Evolutionary conservation across 192 early-diverging fungal genomes (phyloP).

Genomic region (Phycomyces blakesleeanus): DNA sequence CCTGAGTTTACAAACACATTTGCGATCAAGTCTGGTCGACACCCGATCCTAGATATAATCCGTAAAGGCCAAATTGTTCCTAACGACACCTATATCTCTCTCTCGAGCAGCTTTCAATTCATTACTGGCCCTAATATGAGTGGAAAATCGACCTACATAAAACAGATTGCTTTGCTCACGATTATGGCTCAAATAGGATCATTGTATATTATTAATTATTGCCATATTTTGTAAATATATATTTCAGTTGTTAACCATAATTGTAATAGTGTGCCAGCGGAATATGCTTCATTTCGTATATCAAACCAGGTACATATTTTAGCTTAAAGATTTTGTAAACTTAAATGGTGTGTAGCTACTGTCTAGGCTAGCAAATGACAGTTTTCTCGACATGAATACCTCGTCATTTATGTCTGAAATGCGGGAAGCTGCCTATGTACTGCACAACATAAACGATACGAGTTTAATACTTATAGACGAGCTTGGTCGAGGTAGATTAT

Average conservation of each 20-base stretch:
- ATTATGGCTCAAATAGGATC: constrained; percentile 88
- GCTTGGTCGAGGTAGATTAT: constrained; percentile 62
- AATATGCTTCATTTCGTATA: constrained; percentile 72
- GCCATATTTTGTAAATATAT: no score
- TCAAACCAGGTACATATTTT: constrained; percentile 37
- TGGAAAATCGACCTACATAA: constrained; percentile 85
- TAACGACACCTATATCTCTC: constrained; percentile 64
- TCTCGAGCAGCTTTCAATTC: constrained; percentile 56
- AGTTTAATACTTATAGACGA: constrained; percentile 89
- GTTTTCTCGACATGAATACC: not conserved
- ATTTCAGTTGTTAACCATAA: no score
- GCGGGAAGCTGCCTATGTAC: constrained; percentile 78
- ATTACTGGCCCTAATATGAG: constrained; percentile 95
- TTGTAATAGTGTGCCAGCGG: constrained; percentile 63
- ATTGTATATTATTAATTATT: constrained; percentile 25
- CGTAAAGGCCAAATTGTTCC: constrained; percentile 49
- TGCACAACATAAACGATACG: constrained; percentile 64
- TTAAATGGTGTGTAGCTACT: not conserved
- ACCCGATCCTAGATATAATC: constrained; percentile 70
- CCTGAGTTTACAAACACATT: constrained; percentile 80
- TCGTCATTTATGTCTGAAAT: constrained; percentile 81
- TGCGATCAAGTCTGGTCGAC: constrained; percentile 69
- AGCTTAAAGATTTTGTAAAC: constrained; percentile 16
- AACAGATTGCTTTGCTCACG: constrained; percentile 70
- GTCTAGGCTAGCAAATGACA: not conserved